Percentiles rank a stretch among this genome's conserved stretches.
phyloP scores from a whole-genome alignment of 192 early-diverging fungal species.

The Coemansia sp. region DNA sequence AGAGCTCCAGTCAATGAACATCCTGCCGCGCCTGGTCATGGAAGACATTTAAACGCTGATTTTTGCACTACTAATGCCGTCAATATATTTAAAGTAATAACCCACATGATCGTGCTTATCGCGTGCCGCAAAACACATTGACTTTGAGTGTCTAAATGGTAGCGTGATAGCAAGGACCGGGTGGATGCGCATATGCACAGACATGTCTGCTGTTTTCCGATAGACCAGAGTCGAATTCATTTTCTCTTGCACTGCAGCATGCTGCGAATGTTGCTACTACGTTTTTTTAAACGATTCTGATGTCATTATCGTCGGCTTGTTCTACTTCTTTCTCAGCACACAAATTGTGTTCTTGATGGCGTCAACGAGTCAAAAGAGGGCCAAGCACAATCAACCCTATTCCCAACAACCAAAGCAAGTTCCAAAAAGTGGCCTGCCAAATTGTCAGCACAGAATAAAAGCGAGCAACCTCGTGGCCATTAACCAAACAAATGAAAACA shows the following conservation, averaged over 20 bases:
- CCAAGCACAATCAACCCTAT: not conserved
- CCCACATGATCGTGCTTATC: too few species aligned
- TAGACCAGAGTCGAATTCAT: not conserved
- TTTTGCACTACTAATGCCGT: not conserved
- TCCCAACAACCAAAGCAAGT: not conserved
- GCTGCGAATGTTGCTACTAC: not conserved
- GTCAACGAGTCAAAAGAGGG: not conserved
- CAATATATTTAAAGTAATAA: too few species aligned
- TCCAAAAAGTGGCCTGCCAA: not conserved
- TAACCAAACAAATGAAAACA: not conserved
- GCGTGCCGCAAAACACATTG: not conserved
- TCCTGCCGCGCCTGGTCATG: conserved; percentile 75
- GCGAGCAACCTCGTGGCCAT: not conserved
- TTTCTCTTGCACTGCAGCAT: not conserved
- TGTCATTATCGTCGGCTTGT: not conserved
- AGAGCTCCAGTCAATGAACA: conserved; percentile 96
- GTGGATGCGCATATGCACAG: not conserved
- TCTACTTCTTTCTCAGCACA: not conserved
- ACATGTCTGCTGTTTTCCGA: not conserved
- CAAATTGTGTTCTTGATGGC: not conserved
- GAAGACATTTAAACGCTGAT: conserved; percentile 43
- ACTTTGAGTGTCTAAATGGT: not conserved
- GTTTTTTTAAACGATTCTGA: not conserved
- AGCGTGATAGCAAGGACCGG: not conserved
- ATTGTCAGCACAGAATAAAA: not conserved